Evolutionary conservation across 1,284 basidiomycete genomes (phyloP), one percentile per base, ranked within the genome.

Genomic region (Cryptococcus amylolentus): DNA sequence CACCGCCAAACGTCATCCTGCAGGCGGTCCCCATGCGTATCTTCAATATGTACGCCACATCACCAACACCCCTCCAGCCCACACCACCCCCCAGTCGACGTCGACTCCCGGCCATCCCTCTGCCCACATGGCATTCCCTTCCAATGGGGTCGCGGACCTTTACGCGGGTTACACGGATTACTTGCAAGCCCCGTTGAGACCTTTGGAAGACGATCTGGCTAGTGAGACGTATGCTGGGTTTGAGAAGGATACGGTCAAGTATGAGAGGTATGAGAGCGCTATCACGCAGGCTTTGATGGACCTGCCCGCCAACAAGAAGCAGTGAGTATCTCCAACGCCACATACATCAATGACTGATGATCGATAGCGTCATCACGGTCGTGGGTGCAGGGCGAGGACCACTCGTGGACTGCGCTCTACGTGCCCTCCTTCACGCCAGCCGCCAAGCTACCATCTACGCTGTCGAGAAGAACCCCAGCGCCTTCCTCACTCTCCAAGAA

Each of bases 241-340:
- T 68, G 96, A 99, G 72, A 86, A 91, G 69, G 96, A 98, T 79
- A 93, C 96, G 0, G 87, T 98, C 63, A 98, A 99, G 77, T 99
- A 99, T 72, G 78, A 83, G 51, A 87, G 91, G 65, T 99, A 98
- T 74, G 96, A 98, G 79, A 90, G 98, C 81, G 89, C 91, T 1
- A 86, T 95, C 58, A 90, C 83, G 68, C 81, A 82, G 50, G 93
- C 92, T n/a, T 78, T 97, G 63, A 67, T 81, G 45, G 90, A 94
- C 65, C 82, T 86, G 75, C 82, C 85, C 2, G 59, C 49, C 12
- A 59, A 58, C 27, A 23, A 54, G 38, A 58, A 40, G 44, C 62
- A 64, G 67, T 67, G 51, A 58, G 67, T 67, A 1, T n/a, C 31
- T 18, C 7, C 18, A 18, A 31, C n/a, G 18, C 46, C 23, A n/a